phyloP scores from a whole-genome alignment of 2,329 filamentous ascomycete species.

The Fusarium tjaetaba region DNA sequence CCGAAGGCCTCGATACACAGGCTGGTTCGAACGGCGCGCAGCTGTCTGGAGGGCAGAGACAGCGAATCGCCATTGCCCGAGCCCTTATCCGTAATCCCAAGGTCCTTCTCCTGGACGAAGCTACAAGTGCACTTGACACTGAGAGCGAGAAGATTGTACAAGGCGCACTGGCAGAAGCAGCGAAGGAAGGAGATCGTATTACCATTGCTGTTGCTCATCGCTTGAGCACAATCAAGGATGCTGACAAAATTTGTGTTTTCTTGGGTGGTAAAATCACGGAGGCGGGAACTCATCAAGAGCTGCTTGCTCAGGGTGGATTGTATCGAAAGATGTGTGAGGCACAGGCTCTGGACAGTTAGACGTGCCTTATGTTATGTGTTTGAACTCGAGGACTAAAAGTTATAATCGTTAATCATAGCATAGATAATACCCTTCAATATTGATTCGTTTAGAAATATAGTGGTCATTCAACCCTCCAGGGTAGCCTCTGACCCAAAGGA shows the following conservation, averaged over 20 bases:
- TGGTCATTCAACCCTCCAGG: neutral
- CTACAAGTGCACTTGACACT: conserved; percentile 43
- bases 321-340: conserved; percentile 62
- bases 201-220: conserved; percentile 80
- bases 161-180: conserved; percentile 76
- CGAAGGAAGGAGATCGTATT: conserved; percentile 72
- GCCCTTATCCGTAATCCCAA: conserved; percentile 58
- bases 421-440: conserved; percentile 15
- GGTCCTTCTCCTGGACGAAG: conserved; percentile 41
- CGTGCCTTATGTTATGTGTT: neutral
- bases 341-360: conserved; percentile 48
- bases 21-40: conserved; percentile 73
- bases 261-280: conserved; percentile 66
- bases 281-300: conserved; percentile 65
- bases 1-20: conserved; percentile 64
- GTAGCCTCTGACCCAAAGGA: neutral
- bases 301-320: conserved; percentile 57
- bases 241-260: conserved; percentile 71
- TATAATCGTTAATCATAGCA: conserved; percentile 23
- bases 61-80: conserved; percentile 74
- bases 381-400: neutral
- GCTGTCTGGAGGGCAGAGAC: conserved; percentile 74
- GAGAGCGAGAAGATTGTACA: conserved; percentile 65
- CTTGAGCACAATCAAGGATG: conserved; percentile 86
- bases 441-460: neutral